phyloP scores from a whole-genome alignment of 441 rosid species.

The Biscutella laevigata region DNA sequence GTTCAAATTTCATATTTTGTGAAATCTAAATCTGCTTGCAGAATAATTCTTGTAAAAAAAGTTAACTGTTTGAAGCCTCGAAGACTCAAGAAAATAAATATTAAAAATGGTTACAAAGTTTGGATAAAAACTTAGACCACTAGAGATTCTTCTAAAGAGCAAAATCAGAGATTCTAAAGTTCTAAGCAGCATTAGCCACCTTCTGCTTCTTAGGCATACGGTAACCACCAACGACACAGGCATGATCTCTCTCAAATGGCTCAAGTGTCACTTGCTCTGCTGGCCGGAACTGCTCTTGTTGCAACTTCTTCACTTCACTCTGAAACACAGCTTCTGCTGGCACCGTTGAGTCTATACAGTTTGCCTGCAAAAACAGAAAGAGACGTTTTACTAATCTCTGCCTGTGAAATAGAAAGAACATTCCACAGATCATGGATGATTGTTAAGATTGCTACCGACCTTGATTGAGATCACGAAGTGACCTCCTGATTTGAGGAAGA shows the following conservation, averaged over 20 bases:
- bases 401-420: background rate
- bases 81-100: too few relatives aligned
- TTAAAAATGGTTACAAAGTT: too few relatives aligned
- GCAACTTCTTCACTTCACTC: slow-evolving; percentile 77
- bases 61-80: too few relatives aligned
- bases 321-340: slow-evolving; percentile 87
- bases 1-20: too few relatives aligned
- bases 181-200: slow-evolving; percentile 33
- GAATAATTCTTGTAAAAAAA: too few relatives aligned
- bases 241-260: slow-evolving; percentile 95
- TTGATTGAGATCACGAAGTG: slow-evolving; percentile 96
- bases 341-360: slow-evolving; percentile 87
- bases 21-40: too few relatives aligned
- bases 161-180: too few relatives aligned
- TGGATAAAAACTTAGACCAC: too few relatives aligned
- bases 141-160: too few relatives aligned
- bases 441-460: slow-evolving; percentile 36
- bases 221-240: slow-evolving; percentile 86
- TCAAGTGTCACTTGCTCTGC: slow-evolving; percentile 88
- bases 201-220: slow-evolving; percentile 75
- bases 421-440: background rate
- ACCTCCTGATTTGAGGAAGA: slow-evolving; percentile 79
- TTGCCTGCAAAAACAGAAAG: slow-evolving; percentile 37
- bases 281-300: slow-evolving; percentile 76
- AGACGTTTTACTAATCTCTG: background rate